Evolutionary conservation across 164 flowering plant species (phyloP).

Genomic region (Magnolia kwangsiensis): DNA sequence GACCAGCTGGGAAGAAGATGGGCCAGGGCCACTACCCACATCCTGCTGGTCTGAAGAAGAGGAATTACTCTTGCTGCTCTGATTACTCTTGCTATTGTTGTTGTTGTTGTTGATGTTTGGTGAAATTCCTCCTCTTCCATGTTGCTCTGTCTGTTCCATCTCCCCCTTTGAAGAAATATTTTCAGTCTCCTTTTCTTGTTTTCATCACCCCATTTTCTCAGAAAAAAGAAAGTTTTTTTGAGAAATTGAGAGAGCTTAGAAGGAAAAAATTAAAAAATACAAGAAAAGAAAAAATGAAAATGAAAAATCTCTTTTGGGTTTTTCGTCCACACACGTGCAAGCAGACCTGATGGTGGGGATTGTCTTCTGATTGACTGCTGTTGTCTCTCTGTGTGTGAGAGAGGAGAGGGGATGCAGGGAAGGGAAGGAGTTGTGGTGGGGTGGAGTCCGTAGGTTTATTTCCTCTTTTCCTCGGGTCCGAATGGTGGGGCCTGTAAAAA

Average conservation of each 20-base stretch:
- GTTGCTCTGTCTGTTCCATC: constrained; percentile 38
- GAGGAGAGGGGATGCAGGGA: neutral
- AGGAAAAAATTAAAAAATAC: constrained; percentile 8
- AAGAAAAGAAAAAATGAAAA: constrained; percentile 15
- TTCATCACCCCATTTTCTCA: constrained; percentile 17
- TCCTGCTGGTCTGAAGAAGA: constrained; percentile 17
- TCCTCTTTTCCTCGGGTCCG: neutral
- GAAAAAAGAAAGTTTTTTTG: neutral
- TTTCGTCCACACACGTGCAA: constrained; percentile 4
- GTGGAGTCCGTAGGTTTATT: neutral
- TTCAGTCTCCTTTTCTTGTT: neutral
- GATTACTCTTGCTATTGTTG: neutral
- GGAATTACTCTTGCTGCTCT: constrained; percentile 14
- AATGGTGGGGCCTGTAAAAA: constrained; percentile 1
- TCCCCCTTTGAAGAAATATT: neutral
- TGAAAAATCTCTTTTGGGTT: neutral
- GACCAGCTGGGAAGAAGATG: constrained; percentile 23
- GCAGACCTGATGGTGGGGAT: neutral
- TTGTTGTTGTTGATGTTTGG: neutral
- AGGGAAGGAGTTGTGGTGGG: neutral
- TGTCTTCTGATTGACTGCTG: constrained; percentile 10
- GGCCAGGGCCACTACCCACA: neutral
- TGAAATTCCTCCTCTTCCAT: constrained; percentile 6
- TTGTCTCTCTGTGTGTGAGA: neutral
- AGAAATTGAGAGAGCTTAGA: neutral